Evolutionary conservation across 352 stramenopile species (phyloP).

Genomic region (Phytophthora syringae): DNA sequence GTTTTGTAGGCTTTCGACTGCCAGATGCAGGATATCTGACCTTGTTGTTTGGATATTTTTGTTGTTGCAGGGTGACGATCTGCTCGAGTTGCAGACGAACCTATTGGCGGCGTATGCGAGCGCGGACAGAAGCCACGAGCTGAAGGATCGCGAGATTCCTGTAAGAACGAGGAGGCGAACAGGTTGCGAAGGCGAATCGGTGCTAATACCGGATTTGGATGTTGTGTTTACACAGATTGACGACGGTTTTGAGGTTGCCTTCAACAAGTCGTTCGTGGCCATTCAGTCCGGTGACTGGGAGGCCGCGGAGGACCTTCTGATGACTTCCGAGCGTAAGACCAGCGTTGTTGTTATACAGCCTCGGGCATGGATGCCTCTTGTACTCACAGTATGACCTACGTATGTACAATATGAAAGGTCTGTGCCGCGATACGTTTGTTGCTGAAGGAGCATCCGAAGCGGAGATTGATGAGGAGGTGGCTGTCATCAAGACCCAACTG

Average conservation of each 20-base stretch:
- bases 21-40: not conserved
- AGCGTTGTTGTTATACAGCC: not conserved
- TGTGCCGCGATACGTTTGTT: slow-evolving; percentile 69
- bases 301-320: slow-evolving; percentile 50
- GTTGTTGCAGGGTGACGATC: slow-evolving; percentile 62
- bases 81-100: slow-evolving; percentile 83
- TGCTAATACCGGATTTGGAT: slow-evolving; percentile 2
- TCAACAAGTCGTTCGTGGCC: slow-evolving; percentile 87
- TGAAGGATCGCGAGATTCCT: slow-evolving; percentile 56
- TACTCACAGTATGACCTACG: not conserved
- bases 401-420: slow-evolving; percentile 36
- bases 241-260: slow-evolving; percentile 82
- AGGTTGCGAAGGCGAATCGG: not conserved
- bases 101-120: slow-evolving; percentile 77
- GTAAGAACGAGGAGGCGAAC: slow-evolving; percentile 30
- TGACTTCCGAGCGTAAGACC: slow-evolving; percentile 66
- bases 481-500: slow-evolving; percentile 73
- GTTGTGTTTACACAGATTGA: slow-evolving; percentile 49
- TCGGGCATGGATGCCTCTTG: not conserved
- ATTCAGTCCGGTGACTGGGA: slow-evolving; percentile 70
- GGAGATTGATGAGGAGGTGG: slow-evolving; percentile 78
- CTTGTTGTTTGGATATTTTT: not conserved
- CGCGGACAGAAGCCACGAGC: slow-evolving; percentile 57
- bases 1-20: not conserved
- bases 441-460: slow-evolving; percentile 56